A percentile compares a stretch with the other conserved stretches of the same genome.
These are phyloP conservation scores for Platanus orientalis DNA, from an alignment of 164 flowering plant species.

Conservation along the genomic window DNA sequence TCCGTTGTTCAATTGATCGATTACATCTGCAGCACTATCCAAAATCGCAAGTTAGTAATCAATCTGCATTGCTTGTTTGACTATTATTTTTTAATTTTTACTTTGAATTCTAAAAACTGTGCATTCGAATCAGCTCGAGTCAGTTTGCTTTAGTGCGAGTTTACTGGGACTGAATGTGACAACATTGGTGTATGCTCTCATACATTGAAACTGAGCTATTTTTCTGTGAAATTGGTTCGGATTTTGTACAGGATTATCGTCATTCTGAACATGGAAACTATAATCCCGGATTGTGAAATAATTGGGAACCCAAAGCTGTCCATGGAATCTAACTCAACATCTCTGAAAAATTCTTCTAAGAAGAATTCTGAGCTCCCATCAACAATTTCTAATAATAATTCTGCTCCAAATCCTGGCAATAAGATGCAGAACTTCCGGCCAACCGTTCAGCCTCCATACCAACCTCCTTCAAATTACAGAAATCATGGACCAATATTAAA, in stretches of 20 bases:
- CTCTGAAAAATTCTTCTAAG: slow-evolving; percentile 28
- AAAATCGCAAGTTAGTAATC: slow-evolving; percentile 60
- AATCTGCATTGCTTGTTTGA: background rate
- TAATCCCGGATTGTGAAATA: slow-evolving; percentile 64
- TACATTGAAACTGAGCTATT: background rate
- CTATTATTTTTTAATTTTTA: too few species aligned
- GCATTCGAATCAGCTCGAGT: too few species aligned
- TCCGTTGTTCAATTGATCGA: slow-evolving; percentile 87
- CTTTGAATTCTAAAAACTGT: too few species aligned
- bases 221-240: background rate
- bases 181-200: background rate
- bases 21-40: slow-evolving; percentile 71
- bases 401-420: slow-evolving; percentile 24
- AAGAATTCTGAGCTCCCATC: slow-evolving; percentile 14
- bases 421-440: slow-evolving; percentile 46
- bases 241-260: slow-evolving; percentile 67
- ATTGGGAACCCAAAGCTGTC: slow-evolving; percentile 70
- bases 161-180: too few species aligned
- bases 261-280: slow-evolving; percentile 84
- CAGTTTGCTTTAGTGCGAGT: too few species aligned
- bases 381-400: background rate
- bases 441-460: slow-evolving; percentile 78
- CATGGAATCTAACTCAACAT: slow-evolving; percentile 28
- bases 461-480: slow-evolving; percentile 82
- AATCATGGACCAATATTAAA: slow-evolving; percentile 74